A percentile compares a stretch with the other conserved stretches of the same genome.
Evolutionary conservation across 176 grass and related monocot species (phyloP).

Genomic region (Aegilops sharonensis): DNA sequence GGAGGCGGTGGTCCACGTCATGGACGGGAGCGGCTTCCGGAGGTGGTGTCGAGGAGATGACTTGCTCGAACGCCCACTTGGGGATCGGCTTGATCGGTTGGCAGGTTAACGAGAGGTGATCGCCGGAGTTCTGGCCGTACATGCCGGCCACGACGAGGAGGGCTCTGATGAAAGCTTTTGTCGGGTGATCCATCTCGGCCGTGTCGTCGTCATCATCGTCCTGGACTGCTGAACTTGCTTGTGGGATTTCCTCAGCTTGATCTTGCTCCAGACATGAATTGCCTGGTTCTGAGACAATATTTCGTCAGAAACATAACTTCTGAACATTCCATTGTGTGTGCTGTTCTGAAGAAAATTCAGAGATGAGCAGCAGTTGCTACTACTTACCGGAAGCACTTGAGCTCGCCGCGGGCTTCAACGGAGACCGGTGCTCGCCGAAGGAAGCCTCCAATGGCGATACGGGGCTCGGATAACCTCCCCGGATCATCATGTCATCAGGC

Average conservation of each 20-base stretch:
- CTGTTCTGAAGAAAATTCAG: not conserved
- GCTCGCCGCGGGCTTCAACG: constrained; percentile 23
- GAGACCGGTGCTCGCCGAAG: constrained; percentile 57
- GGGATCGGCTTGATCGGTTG: constrained; percentile 57
- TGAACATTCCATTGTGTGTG: not conserved
- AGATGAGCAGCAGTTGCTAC: not conserved
- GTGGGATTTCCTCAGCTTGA: constrained; percentile 10
- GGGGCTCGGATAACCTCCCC: constrained; percentile 83
- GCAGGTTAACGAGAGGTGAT: constrained; percentile 18
- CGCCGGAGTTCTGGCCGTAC: constrained; percentile 25
- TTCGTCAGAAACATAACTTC: not conserved
- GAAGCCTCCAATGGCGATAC: constrained; percentile 79
- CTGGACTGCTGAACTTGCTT: constrained; percentile 26
- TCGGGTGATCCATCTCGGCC: constrained; percentile 27
- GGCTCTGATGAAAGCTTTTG: constrained; percentile 60
- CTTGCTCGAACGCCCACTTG: constrained; percentile 59
- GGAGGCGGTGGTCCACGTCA: constrained; percentile 50
- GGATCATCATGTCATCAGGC: constrained; percentile 68
- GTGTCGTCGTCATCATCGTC: constrained; percentile 17
- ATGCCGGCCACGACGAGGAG: constrained; percentile 58
- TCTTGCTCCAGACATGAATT: constrained; percentile 29
- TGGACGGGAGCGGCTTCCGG: not conserved
- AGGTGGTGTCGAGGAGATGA: constrained; percentile 27
- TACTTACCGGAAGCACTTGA: constrained; percentile 44
- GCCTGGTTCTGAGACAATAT: constrained; percentile 26